These are phyloP conservation scores for Pontederia crassipes DNA, from an alignment of 176 grass and related monocot genomes.

Conservation along the genomic window DNA sequence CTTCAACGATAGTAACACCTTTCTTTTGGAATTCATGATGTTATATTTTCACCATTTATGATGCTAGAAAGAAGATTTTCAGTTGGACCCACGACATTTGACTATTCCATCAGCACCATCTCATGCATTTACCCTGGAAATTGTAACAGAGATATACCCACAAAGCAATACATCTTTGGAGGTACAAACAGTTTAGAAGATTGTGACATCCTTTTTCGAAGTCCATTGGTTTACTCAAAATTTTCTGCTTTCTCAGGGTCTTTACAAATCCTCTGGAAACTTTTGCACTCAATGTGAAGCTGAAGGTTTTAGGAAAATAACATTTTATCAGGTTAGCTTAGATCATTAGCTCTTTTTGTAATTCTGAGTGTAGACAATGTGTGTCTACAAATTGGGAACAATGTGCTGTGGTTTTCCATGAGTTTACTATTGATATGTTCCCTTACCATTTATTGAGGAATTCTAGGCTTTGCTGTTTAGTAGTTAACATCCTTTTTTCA, in stretches of 20 bases:
- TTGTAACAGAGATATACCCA: slow-evolving; percentile 87
- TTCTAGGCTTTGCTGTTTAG: no score
- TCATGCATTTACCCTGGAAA: slow-evolving; percentile 66
- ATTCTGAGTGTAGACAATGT: no score
- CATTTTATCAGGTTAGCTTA: slow-evolving; percentile 79
- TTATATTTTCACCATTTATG: slow-evolving; percentile 7
- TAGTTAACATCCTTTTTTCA: not conserved
- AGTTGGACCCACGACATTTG: slow-evolving; percentile 47
- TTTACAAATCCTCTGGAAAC: slow-evolving; percentile 85
- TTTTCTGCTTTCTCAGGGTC: slow-evolving; percentile 40
- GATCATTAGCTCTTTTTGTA: not conserved
- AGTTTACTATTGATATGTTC: not conserved
- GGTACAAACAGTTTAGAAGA: slow-evolving; percentile 34
- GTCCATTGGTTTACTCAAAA: slow-evolving; percentile 2
- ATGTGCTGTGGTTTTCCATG: not conserved
- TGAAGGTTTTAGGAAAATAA: slow-evolving; percentile 97
- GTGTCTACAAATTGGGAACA: not conserved
- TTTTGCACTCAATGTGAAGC: slow-evolving; percentile 99
- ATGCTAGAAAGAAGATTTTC: slow-evolving; percentile 63
- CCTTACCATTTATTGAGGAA: no score
- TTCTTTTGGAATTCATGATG: slow-evolving; percentile 19
- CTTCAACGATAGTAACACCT: not conserved
- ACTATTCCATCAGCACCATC: slow-evolving; percentile 50
- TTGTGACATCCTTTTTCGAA: slow-evolving; percentile 12
- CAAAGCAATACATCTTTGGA: slow-evolving; percentile 97